phyloP scores from a whole-genome alignment of 495 filamentous ascomycete genomes.

The Podospora pseudocomata region DNA sequence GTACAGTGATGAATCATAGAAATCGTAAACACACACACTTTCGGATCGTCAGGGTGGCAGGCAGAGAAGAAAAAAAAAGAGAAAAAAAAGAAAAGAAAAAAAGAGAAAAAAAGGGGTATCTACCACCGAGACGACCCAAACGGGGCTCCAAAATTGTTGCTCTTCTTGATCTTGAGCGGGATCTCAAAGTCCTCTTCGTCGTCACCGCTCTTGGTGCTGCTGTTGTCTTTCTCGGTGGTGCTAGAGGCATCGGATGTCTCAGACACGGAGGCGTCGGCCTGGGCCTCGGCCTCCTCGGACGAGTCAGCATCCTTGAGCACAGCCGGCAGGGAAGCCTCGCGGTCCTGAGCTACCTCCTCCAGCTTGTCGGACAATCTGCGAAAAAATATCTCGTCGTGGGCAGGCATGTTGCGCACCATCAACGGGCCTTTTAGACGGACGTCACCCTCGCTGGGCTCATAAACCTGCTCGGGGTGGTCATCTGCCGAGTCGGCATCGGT shows the following conservation, averaged over 20 bases:
- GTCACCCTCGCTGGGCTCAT: constrained; percentile 32
- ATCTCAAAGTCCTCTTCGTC: constrained; percentile 42
- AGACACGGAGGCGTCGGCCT: not conserved
- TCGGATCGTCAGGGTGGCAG: not conserved
- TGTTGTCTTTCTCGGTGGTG: constrained; percentile 22
- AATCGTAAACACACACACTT: not conserved
- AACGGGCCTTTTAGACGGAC: constrained; percentile 41
- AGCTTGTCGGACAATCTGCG: constrained; percentile 41
- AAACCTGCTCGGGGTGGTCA: constrained; percentile 26
- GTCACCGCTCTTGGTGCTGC: constrained; percentile 29
- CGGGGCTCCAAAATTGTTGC: constrained; percentile 58
- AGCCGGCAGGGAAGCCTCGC: constrained; percentile 36
- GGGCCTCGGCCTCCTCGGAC: not conserved
- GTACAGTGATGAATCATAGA: not conserved
- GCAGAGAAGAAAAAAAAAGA: not conserved
- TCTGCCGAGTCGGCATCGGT: constrained; percentile 3
- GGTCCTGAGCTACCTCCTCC: constrained; percentile 36
- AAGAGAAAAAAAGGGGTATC: not conserved
- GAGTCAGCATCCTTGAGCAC: constrained; percentile 32
- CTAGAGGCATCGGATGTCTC: constrained; percentile 1
- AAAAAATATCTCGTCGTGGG: constrained; percentile 47
- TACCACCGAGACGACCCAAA: constrained; percentile 22
- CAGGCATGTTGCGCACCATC: constrained; percentile 44
- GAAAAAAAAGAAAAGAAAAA: too few species aligned
- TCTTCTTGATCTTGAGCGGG: constrained; percentile 54